A percentile compares a stretch with the other conserved stretches of the same genome.
phyloP scores from a whole-genome alignment of 768 basidiomycete species.

The Suillus plorans region DNA sequence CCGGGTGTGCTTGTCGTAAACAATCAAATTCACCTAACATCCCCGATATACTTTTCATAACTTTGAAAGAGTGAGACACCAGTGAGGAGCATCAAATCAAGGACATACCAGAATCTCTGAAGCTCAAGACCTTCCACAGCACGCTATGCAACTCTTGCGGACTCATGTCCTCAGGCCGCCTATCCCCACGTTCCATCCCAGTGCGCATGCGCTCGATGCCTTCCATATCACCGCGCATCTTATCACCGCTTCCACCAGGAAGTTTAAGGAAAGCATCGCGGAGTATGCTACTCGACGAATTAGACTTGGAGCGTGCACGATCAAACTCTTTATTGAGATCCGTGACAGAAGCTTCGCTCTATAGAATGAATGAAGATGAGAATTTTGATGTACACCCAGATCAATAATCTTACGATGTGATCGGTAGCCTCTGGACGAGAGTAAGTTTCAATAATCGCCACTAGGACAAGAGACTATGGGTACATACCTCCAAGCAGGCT shows the following conservation, averaged over 20 bases:
- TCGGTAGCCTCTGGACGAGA: constrained; percentile 53
- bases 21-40: constrained; percentile 56
- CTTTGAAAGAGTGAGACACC: constrained; percentile 17
- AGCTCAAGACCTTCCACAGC: constrained; percentile 83
- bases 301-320: constrained; percentile 59
- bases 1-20: background rate
- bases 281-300: constrained; percentile 43
- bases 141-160: constrained; percentile 85
- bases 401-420: constrained; percentile 46
- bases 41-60: constrained; percentile 76
- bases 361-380: constrained; percentile 3
- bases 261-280: constrained; percentile 61
- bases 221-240: constrained; percentile 76
- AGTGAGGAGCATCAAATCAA: background rate
- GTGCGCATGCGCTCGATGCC: constrained; percentile 68
- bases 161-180: constrained; percentile 76
- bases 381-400: background rate
- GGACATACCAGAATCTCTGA: constrained; percentile 70
- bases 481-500: constrained; percentile 70
- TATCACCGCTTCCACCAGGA: constrained; percentile 58
- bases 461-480: background rate
- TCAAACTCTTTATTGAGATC: constrained; percentile 82
- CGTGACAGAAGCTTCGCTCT: constrained; percentile 70
- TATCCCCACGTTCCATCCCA: constrained; percentile 58
- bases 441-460: background rate